phyloP scores from a whole-genome alignment of 306 rosid species.

The Betula pendula region DNA sequence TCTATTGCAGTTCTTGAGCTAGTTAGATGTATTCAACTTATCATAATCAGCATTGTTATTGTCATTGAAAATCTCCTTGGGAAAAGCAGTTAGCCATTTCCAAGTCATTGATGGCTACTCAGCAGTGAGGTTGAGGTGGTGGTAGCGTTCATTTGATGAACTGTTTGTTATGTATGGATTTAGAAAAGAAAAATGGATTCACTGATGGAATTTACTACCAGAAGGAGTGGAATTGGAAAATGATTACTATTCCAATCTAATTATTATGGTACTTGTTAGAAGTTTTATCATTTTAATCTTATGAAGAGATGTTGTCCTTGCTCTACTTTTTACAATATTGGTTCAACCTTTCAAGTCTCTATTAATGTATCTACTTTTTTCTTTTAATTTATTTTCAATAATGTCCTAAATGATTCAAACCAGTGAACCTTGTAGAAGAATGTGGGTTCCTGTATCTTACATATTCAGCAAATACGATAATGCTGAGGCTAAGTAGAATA shows the following conservation, averaged over 20 bases:
- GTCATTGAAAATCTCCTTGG: neutral
- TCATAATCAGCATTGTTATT: neutral
- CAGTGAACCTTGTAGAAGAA: neutral
- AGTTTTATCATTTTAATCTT: neutral
- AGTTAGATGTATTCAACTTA: neutral
- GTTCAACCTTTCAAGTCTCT: neutral
- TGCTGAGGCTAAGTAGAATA: neutral
- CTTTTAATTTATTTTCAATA: neutral
- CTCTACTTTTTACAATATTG: neutral
- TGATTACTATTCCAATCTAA: neutral
- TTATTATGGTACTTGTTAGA: neutral
- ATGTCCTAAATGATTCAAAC: neutral
- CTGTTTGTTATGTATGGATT: neutral
- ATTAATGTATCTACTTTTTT: neutral
- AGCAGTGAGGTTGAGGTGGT: neutral
- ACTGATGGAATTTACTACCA: neutral
- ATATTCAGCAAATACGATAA: neutral
- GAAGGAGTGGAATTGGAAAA: neutral
- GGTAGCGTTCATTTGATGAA: neutral
- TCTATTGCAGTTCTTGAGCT: neutral
- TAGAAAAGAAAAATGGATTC: neutral
- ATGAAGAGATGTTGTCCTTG: neutral
- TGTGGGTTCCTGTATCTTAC: neutral
- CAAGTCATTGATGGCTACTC: neutral
- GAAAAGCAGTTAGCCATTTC: neutral